Conservation (phyloP, 495 filamentous ascomycete genomes). For the Talaromyces nanjingensis region DNA sequence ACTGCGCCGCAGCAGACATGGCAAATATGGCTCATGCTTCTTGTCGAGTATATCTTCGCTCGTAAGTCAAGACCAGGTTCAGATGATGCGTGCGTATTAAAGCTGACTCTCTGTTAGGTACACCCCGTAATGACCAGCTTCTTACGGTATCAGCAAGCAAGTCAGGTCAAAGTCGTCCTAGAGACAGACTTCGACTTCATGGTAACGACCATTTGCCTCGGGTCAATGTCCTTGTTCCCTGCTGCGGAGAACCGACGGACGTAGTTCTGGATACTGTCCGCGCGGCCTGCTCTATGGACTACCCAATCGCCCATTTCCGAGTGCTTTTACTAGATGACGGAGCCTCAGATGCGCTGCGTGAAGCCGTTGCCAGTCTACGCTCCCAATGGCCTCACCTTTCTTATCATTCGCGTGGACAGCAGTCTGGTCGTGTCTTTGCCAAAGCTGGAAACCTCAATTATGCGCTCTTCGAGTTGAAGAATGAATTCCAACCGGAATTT, state of each 20-base stretch:
- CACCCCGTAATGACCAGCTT: slow-evolving; percentile 22
- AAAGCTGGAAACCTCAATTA: slow-evolving; percentile 53
- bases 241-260: slow-evolving; percentile 42
- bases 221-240: slow-evolving; percentile 42
- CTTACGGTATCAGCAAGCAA: slow-evolving; percentile 17
- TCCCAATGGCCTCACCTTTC: slow-evolving; percentile 30
- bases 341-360: slow-evolving; percentile 25
- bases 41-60: slow-evolving; percentile 21
- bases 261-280: slow-evolving; percentile 46
- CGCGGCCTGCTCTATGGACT: slow-evolving; percentile 41
- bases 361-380: slow-evolving; percentile 20
- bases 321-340: slow-evolving; percentile 47
- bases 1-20: slow-evolving; percentile 14
- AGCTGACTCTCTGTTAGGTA: slow-evolving; percentile 8
- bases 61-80: slow-evolving; percentile 12
- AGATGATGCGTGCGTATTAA: not conserved
- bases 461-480: slow-evolving; percentile 32
- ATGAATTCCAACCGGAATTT: slow-evolving; percentile 35
- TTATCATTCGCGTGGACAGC: slow-evolving; percentile 39
- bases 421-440: slow-evolving; percentile 32
- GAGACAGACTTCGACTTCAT: slow-evolving; percentile 19
- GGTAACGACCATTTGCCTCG: slow-evolving; percentile 22
- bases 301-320: slow-evolving; percentile 36
- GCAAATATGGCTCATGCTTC: slow-evolving; percentile 26
- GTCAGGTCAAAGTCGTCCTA: slow-evolving; percentile 1